Base-by-base conservation (phyloP, 805 yeast species). In the Candida suzukii region DNA sequence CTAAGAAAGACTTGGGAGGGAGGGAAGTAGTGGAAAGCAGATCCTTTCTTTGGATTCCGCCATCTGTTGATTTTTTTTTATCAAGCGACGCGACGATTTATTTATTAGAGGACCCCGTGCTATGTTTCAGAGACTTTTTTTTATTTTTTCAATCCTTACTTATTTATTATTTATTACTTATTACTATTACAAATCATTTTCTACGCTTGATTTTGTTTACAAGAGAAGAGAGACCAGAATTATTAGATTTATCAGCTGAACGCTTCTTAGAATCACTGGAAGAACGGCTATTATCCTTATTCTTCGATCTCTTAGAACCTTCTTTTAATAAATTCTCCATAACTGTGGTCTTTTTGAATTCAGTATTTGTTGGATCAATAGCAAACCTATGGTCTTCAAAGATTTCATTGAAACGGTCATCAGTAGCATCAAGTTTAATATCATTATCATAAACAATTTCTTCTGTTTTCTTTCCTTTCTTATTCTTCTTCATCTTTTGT, bases 291-390 rank as follows among this genome's bases (percentile, higher is more conserved):
- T 17, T 26, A 22, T 49, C 50, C 24, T 43, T 45, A 12, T 45
- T 49, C 35, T 54, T 55, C 30, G 64, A 57, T 54, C 80, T 73
- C 57, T 78, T 77, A 33, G 74, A 71, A 49, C 95, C 75, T 62
- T 88, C 95, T 35, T 76, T 71, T 66, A 93, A 63, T 42, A 93
- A 75, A 60, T 81, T 73, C 57, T 82, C 80, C 95, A 91, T 90
- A 21, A 93, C 88, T 16, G 77, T 67, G 1, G 98, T 90, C 62
- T 82, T 78, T 66, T 85, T 88, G 70, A 76, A 91, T 58, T 87
- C 95, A n/a, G 95, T 84, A 55, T 73, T 79, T 18, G 95, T 81
- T 19, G 97, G 95, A 63, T 95, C 99, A 57, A 95, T 88, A 12
- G 96, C 96, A 63, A 78, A 93, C 46, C 83, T 93, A 47, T 86